Evolutionary conservation across 768 basidiomycete genomes (phyloP).

Genomic region (Gelatoporia subvermispora): DNA sequence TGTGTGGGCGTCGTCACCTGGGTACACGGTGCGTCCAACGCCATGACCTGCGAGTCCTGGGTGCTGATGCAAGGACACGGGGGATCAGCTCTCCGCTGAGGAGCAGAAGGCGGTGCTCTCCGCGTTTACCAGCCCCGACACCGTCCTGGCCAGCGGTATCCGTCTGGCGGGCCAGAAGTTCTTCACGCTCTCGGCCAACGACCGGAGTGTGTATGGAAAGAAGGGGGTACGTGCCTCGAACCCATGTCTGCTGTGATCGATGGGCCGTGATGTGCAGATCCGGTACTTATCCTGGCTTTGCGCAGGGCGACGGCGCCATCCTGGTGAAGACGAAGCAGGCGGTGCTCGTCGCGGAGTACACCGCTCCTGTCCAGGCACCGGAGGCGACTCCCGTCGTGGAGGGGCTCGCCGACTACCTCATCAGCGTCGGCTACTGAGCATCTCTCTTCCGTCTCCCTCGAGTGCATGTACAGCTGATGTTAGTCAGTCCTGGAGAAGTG

Average conservation of each 20-base stretch:
- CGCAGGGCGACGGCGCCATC: constrained; percentile 65
- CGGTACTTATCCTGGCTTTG: not conserved
- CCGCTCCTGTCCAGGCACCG: constrained; percentile 52
- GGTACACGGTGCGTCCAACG: constrained; percentile 49
- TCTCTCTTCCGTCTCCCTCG: not conserved
- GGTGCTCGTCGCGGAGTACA: constrained; percentile 78
- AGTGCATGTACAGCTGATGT: too few species aligned
- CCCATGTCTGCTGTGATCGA: not conserved
- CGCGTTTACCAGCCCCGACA: constrained; percentile 38
- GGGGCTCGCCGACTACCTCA: constrained; percentile 75
- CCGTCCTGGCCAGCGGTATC: constrained; percentile 54
- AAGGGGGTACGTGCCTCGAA: constrained; percentile 60
- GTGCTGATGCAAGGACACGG: not conserved
- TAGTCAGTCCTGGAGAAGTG: too few species aligned
- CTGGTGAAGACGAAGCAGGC: constrained; percentile 82
- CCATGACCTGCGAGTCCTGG: constrained; percentile 3
- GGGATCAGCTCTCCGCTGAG: constrained; percentile 48
- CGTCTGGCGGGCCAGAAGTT: constrained; percentile 68
- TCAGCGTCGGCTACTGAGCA: constrained; percentile 45
- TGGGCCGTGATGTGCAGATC: not conserved
- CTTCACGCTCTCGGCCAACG: constrained; percentile 51
- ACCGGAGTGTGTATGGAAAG: constrained; percentile 67
- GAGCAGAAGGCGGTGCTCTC: constrained; percentile 59
- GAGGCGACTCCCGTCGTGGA: constrained; percentile 68
- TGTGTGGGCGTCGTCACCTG: constrained; percentile 64